These are phyloP conservation scores for Kluyveromyces starmeri DNA, from an alignment of 805 yeast genomes.

Conservation along the genomic window DNA sequence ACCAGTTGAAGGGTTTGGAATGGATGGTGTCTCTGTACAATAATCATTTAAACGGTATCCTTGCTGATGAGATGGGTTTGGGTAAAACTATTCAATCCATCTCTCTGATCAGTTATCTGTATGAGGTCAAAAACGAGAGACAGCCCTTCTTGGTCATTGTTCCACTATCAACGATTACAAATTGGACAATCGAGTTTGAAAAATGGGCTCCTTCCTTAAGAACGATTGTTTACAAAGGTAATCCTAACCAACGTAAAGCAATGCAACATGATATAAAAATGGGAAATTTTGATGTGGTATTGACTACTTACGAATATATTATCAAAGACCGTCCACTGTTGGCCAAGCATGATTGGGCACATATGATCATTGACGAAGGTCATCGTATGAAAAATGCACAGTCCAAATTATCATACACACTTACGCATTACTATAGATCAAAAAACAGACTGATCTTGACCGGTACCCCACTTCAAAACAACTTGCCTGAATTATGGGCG, in stretches of 20 bases:
- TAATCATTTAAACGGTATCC: conserved; percentile 90
- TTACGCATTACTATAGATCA: conserved; percentile 63
- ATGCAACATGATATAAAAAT: conserved; percentile 54
- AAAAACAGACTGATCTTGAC: conserved; percentile 73
- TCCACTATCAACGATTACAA: conserved; percentile 75
- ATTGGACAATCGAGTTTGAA: conserved; percentile 80
- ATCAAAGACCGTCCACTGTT: conserved; percentile 67
- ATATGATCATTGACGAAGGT: conserved; percentile 88
- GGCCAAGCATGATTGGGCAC: conserved; percentile 65
- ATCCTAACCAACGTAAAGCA: conserved; percentile 60
- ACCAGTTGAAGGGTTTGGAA: conserved; percentile 86
- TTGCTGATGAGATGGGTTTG: conserved; percentile 99
- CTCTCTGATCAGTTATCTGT: conserved; percentile 61
- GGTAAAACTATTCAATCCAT: conserved; percentile 92
- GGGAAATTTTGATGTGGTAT: conserved; percentile 66
- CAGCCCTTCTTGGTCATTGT: conserved; percentile 75
- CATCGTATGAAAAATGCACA: conserved; percentile 79
- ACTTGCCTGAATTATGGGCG: conserved; percentile 82
- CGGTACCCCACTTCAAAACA: conserved; percentile 83
- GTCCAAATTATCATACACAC: conserved; percentile 64
- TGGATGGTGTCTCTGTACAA: conserved; percentile 98
- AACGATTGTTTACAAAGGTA: conserved; percentile 68
- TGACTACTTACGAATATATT: conserved; percentile 77
- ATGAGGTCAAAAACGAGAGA: conserved; percentile 54
- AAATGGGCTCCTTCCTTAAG: conserved; percentile 81